A percentile compares a stretch with the other conserved stretches of the same genome.
Evolutionary conservation across 768 basidiomycete species (phyloP).

Genomic region (Cyclocybe cylindracea): DNA sequence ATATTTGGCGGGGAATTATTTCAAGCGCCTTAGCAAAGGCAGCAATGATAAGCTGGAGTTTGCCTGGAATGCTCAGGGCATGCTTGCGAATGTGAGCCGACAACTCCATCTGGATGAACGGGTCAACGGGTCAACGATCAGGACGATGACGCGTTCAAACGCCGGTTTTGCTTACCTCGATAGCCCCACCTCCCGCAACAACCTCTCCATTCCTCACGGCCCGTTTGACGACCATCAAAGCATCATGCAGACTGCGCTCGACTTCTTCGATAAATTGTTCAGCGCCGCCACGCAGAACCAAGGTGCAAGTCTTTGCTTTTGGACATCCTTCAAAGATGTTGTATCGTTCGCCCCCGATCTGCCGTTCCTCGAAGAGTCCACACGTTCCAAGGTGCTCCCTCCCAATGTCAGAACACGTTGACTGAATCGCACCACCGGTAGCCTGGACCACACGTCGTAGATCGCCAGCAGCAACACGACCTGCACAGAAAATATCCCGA

Average conservation of each 20-base stretch:
- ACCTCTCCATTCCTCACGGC: conserved; percentile 95
- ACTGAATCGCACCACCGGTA: conserved; percentile 92
- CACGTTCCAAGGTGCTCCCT: conserved; percentile 94
- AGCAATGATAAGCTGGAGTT: conserved; percentile 90
- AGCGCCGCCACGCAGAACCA: conserved; percentile 92
- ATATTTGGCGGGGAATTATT: conserved; percentile 97
- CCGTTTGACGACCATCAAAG: conserved; percentile 99
- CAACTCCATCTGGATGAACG: conserved; percentile 79
- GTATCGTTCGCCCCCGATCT: conserved; percentile 96
- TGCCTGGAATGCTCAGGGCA: conserved; percentile 92
- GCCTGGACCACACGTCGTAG: conserved; percentile 94
- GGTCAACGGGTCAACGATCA: neutral
- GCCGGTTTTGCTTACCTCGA: conserved; percentile 62
- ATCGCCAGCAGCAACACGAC: conserved; percentile 88
- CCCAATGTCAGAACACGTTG: conserved; percentile 90
- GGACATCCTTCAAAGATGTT: conserved; percentile 94
- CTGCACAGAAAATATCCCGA: conserved; percentile 98
- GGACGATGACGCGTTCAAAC: no score
- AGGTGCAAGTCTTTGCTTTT: conserved; percentile 93
- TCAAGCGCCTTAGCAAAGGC: conserved; percentile 97
- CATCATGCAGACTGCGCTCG: conserved; percentile 95
- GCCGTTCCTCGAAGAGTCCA: conserved; percentile 88
- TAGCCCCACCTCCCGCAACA: conserved; percentile 96
- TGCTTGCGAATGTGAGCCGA: conserved; percentile 93
- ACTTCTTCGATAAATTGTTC: conserved; percentile 99